These are phyloP conservation scores for Coccinonectria pachysandricola DNA, from an alignment of 2,329 filamentous ascomycete species.

Conservation along the genomic window DNA sequence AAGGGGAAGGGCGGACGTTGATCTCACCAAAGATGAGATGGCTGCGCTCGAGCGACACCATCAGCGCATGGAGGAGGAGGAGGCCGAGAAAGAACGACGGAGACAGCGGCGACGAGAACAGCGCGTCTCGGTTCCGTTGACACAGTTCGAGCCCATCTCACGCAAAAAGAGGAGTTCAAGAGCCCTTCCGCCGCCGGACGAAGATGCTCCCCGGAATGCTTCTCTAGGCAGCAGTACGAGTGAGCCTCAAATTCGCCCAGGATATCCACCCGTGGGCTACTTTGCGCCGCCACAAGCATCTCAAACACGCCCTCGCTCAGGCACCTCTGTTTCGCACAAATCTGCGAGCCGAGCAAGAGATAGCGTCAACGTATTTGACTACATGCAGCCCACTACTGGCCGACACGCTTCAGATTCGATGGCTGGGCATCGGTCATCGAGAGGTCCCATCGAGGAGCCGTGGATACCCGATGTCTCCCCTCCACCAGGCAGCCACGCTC, in stretches of 20 bases:
- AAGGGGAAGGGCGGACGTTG: conserved; percentile 68
- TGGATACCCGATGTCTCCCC: conserved; percentile 13
- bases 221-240: conserved; percentile 26
- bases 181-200: conserved; percentile 17
- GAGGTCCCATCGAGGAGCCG: conserved; percentile 24
- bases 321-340: conserved; percentile 30
- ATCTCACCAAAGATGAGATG: conserved; percentile 69
- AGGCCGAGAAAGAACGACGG: conserved; percentile 24
- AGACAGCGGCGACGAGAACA: conserved; percentile 32
- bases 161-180: conserved; percentile 25
- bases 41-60: conserved; percentile 64
- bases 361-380: conserved; percentile 34
- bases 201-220: conserved; percentile 28
- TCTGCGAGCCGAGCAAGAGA: conserved; percentile 23
- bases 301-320: conserved; percentile 31
- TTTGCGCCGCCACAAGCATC: conserved; percentile 37
- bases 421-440: conserved; percentile 23
- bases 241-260: conserved; percentile 24
- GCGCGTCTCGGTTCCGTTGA: conserved; percentile 42
- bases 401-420: conserved; percentile 37
- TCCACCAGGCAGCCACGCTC: conserved; percentile 14
- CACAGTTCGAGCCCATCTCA: conserved; percentile 36
- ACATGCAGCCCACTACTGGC: conserved; percentile 25
- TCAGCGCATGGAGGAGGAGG: conserved; percentile 46
- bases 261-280: conserved; percentile 39